A percentile compares a stretch with the other conserved stretches of the same genome.
Conservation (phyloP, 129 eudicot genomes). For the Flaveria robusta region DNA sequence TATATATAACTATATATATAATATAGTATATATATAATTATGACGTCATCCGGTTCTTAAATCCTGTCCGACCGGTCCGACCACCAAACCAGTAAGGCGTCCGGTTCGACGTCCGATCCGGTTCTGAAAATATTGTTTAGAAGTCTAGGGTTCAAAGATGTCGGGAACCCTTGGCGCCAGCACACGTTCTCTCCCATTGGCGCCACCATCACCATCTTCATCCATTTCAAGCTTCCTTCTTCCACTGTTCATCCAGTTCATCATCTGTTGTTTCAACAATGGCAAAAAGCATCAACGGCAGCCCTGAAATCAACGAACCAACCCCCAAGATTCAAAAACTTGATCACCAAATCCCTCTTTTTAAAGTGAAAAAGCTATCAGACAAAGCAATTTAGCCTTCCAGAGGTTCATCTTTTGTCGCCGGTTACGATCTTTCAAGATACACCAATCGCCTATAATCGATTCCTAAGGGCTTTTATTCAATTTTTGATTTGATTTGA, state of each 20-base stretch:
- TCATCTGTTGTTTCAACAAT: slow-evolving; percentile 14
- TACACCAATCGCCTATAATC: neutral
- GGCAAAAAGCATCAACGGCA: slow-evolving; percentile 36
- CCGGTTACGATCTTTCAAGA: slow-evolving; percentile 93
- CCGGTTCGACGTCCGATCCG: no score
- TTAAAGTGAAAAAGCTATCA: slow-evolving; percentile 68
- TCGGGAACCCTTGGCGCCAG: slow-evolving; percentile 89
- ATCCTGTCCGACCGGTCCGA: no score
- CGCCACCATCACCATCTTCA: neutral
- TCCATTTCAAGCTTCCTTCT: neutral
- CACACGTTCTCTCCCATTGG: neutral
- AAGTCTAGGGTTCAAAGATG: slow-evolving; percentile 26
- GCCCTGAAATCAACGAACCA: slow-evolving; percentile 56
- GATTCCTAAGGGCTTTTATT: no score
- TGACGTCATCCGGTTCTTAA: no score
- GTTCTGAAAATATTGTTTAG: no score
- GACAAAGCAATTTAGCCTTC: slow-evolving; percentile 72
- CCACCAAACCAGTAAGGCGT: no score
- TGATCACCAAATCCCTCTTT: slow-evolving; percentile 24
- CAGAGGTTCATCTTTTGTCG: slow-evolving; percentile 66
- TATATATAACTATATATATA: no score
- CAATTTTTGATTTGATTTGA: neutral
- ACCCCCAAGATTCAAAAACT: slow-evolving; percentile 50
- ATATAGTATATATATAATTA: no score
- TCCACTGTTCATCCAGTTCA: neutral